Conservation (phyloP, 106 monocot genomes). For the Agapanthus africanus region DNA sequence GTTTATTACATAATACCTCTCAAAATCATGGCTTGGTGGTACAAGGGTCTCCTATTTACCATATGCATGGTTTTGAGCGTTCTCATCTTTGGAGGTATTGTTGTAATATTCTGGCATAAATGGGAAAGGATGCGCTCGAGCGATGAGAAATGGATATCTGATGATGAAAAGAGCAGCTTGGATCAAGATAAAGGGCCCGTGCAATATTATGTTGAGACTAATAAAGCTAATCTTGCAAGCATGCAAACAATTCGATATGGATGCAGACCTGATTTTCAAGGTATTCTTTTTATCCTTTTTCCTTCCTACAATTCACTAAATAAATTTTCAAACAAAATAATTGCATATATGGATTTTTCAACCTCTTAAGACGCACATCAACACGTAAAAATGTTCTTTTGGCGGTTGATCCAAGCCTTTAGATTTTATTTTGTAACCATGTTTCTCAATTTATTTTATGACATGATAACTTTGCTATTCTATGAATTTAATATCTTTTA, state of each 20-base stretch:
- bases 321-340: not conserved
- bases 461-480: too few relatives aligned
- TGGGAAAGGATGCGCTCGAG: conserved; percentile 29
- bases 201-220: conserved; percentile 4
- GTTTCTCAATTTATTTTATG: too few relatives aligned
- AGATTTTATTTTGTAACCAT: not conserved
- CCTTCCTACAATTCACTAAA: not conserved
- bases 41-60: conserved; percentile 46
- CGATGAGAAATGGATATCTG: not conserved
- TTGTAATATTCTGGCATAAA: conserved; percentile 55
- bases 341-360: not conserved
- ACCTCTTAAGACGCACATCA: too few relatives aligned
- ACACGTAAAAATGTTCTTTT: not conserved
- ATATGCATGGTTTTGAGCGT: conserved; percentile 66
- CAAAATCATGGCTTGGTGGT: conserved; percentile 64
- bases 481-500: too few relatives aligned
- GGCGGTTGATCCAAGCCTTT: not conserved
- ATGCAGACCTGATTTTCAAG: conserved; percentile 64
- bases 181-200: not conserved
- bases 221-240: conserved; percentile 24
- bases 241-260: conserved; percentile 54
- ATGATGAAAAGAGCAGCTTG: conserved; percentile 20
- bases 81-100: conserved; percentile 44
- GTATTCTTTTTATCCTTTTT: conserved; percentile 22
- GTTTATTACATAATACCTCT: conserved; percentile 43